Evolutionary conservation across 2,329 filamentous ascomycete species (phyloP).

Genomic region (Penicillium sp.): DNA sequence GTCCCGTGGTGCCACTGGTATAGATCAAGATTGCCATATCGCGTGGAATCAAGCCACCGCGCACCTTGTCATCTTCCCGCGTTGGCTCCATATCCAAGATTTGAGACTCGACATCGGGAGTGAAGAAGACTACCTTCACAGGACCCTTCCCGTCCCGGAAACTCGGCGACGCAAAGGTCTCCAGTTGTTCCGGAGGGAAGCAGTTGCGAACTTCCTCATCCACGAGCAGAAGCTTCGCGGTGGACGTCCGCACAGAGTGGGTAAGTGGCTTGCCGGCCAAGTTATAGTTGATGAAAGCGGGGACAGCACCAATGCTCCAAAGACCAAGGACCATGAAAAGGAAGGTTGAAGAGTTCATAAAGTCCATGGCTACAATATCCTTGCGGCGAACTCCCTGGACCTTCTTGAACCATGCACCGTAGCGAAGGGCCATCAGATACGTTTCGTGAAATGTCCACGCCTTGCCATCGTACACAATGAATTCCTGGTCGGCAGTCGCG

Average conservation of each 20-base stretch:
- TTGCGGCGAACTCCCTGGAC: slow-evolving; percentile 64
- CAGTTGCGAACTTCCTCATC: slow-evolving; percentile 65
- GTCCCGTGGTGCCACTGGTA: slow-evolving; percentile 80
- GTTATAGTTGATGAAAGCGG: slow-evolving; percentile 89
- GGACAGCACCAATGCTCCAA: slow-evolving; percentile 80
- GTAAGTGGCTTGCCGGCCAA: slow-evolving; percentile 68
- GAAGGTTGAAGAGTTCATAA: slow-evolving; percentile 78
- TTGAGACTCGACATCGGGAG: slow-evolving; percentile 58
- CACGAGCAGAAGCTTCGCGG: slow-evolving; percentile 67
- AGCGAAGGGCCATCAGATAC: slow-evolving; percentile 70
- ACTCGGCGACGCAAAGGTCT: slow-evolving; percentile 41
- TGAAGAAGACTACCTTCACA: slow-evolving; percentile 65
- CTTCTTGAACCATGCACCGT: slow-evolving; percentile 73
- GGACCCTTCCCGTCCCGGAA: slow-evolving; percentile 47
- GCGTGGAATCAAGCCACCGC: slow-evolving; percentile 52
- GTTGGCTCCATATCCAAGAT: slow-evolving; percentile 54
- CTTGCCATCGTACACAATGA: slow-evolving; percentile 69
- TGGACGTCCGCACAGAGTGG: slow-evolving; percentile 73
- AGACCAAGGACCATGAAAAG: slow-evolving; percentile 74
- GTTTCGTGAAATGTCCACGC: slow-evolving; percentile 73
- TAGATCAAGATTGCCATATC: slow-evolving; percentile 76
- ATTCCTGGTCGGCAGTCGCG: slow-evolving; percentile 52
- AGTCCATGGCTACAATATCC: slow-evolving; percentile 79
- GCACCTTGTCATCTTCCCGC: slow-evolving; percentile 60
- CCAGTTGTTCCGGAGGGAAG: slow-evolving; percentile 44